Evolutionary conservation across 768 basidiomycete species (phyloP).

Genomic region (Pulveroboletus frians): DNA sequence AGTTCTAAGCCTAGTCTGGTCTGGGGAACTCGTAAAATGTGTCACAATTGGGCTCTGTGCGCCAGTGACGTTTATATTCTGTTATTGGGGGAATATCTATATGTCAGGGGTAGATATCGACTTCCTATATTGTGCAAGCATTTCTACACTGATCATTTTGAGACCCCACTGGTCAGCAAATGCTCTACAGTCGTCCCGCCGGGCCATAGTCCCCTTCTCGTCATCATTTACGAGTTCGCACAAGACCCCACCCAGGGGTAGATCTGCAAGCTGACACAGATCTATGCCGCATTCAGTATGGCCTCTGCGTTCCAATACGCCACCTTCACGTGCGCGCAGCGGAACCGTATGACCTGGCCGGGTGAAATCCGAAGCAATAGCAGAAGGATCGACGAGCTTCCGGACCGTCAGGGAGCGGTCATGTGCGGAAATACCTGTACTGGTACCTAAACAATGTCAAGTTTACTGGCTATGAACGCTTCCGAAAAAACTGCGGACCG

Average conservation of each 20-base stretch:
- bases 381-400: conserved; percentile 62
- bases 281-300: conserved; percentile 93
- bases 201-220: conserved; percentile 84
- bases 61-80: not conserved
- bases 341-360: conserved; percentile 97
- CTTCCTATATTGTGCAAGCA: conserved; percentile 49
- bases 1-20: too few species aligned
- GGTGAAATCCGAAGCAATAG: conserved; percentile 65
- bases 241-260: conserved; percentile 65
- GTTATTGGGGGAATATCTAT: not conserved
- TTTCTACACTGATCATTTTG: conserved; percentile 93
- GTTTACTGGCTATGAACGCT: not conserved
- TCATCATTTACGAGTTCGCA: conserved; percentile 97
- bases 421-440: conserved; percentile 95
- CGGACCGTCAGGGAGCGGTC: conserved; percentile 87
- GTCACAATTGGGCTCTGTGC: too few species aligned
- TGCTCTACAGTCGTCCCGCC: conserved; percentile 84
- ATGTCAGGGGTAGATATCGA: not conserved
- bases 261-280: conserved; percentile 69
- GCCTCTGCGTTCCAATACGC: conserved; percentile 80
- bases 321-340: conserved; percentile 79
- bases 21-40: too few species aligned
- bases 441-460: conserved; percentile 52
- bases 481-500: conserved; percentile 39
- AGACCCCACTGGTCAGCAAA: conserved; percentile 89